These are phyloP conservation scores for Pelargonium nanum DNA, from an alignment of 345 rosid genomes.

Conservation along the genomic window DNA sequence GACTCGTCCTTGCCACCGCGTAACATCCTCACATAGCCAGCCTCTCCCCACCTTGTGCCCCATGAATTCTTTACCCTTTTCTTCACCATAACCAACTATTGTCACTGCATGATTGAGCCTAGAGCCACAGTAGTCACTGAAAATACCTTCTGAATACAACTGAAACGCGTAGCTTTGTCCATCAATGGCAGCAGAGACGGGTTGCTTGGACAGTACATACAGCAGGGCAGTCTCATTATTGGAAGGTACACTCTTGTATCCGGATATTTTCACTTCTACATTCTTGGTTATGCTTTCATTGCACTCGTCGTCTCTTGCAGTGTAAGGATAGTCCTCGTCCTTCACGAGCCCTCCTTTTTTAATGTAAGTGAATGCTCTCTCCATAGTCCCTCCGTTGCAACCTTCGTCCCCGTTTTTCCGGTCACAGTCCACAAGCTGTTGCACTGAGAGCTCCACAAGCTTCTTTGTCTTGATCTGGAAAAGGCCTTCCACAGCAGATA, in stretches of 20 bases:
- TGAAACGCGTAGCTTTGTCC: conserved; percentile 54
- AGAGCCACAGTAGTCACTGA: conserved; percentile 42
- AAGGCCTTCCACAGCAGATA: conserved; percentile 79
- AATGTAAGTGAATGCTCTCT: conserved; percentile 44
- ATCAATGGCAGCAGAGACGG: conserved; percentile 75
- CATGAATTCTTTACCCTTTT: conserved; percentile 64
- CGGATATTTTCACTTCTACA: conserved; percentile 35
- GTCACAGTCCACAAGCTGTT: conserved; percentile 83
- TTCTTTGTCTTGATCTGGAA: conserved; percentile 56
- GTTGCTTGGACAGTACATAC: conserved; percentile 51
- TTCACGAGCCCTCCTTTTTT: conserved; percentile 47
- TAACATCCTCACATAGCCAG: conserved; percentile 57
- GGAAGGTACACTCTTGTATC: conserved; percentile 25
- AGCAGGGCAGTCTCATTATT: conserved; percentile 40
- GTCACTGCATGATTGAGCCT: conserved; percentile 72
- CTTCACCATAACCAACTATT: conserved; percentile 64
- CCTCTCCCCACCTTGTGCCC: conserved; percentile 80
- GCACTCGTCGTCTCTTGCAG: conserved; percentile 32
- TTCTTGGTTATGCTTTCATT: conserved; percentile 21
- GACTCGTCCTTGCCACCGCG: conserved; percentile 21
- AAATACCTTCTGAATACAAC: conserved; percentile 54
- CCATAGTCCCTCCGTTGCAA: conserved; percentile 78
- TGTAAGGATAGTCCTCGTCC: conserved; percentile 48
- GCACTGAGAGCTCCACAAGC: conserved; percentile 59
- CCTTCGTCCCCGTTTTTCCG: conserved; percentile 26